Percentiles rank a stretch among this genome's conserved stretches.
Conservation (phyloP, 257 asterid species). For the Thymus quinquecostatus region DNA sequence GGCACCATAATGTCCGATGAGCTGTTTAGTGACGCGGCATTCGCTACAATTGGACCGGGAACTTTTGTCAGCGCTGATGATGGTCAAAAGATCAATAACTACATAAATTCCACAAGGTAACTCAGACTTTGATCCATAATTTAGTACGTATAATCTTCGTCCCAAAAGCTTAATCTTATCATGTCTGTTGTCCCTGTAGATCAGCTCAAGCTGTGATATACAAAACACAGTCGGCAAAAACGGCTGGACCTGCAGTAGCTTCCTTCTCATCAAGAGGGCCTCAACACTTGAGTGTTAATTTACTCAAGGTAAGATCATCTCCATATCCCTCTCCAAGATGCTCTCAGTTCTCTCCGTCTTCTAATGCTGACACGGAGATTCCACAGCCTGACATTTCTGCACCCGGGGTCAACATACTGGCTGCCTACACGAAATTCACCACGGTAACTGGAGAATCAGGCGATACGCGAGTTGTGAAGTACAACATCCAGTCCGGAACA, state of each 20-base stretch:
- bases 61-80: conserved; percentile 34
- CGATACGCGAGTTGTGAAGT: conserved; percentile 48
- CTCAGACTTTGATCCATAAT: background rate
- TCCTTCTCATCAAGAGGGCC: conserved; percentile 91
- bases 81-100: conserved; percentile 48
- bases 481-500: conserved; percentile 71
- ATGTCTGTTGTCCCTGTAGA: conserved; percentile 34
- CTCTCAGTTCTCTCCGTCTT: background rate
- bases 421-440: conserved; percentile 51
- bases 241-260: conserved; percentile 54
- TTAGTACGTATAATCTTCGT: background rate
- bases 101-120: conserved; percentile 72
- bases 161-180: background rate
- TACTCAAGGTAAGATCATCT: conserved; percentile 66
- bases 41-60: conserved; percentile 33
- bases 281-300: conserved; percentile 40
- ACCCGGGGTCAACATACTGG: conserved; percentile 77
- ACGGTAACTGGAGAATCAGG: conserved; percentile 28
- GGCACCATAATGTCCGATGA: conserved; percentile 53
- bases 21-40: conserved; percentile 38
- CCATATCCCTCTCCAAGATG: background rate
- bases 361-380: background rate
- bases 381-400: conserved; percentile 85
- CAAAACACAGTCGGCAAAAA: conserved; percentile 43
- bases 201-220: conserved; percentile 56